phyloP scores from a whole-genome alignment of 345 rosid genomes.

The Capsella bursapastoris region DNA sequence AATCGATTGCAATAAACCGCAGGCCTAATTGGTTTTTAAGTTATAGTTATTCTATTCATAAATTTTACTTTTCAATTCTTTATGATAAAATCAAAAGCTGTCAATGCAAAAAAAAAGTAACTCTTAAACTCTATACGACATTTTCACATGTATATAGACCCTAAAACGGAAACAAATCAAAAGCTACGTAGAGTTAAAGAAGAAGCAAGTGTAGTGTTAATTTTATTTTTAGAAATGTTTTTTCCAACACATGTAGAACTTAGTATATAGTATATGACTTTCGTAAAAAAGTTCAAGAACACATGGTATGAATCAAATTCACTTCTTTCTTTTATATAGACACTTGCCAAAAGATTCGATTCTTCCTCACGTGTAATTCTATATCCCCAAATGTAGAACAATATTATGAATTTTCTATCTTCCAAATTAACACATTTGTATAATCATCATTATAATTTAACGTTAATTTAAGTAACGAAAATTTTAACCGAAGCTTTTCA shows the following conservation, averaged over 20 bases:
- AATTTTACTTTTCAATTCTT: too few relatives aligned
- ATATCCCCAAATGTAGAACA: not conserved
- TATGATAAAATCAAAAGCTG: not conserved
- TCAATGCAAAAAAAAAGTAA: not conserved
- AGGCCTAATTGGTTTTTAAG: too few relatives aligned
- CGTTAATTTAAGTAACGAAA: not conserved
- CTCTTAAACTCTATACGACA: not conserved
- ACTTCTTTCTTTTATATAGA: constrained; percentile 8
- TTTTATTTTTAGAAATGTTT: not conserved
- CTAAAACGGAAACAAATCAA: not conserved
- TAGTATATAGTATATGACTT: not conserved
- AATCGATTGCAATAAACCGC: too few relatives aligned
- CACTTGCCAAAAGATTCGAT: constrained; percentile 40
- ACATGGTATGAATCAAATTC: not conserved
- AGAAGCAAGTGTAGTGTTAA: not conserved
- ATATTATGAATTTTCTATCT: not conserved
- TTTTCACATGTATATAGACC: not conserved
- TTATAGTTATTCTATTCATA: too few relatives aligned
- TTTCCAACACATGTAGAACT: not conserved
- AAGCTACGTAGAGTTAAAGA: not conserved
- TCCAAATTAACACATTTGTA: not conserved
- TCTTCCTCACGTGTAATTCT: constrained; percentile 29
- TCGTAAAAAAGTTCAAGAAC: constrained; percentile 8
- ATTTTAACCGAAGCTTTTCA: constrained; percentile 23
- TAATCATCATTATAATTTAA: not conserved